phyloP scores from a whole-genome alignment of 2,329 filamentous ascomycete genomes.

The Aspergillus quadricinctus region DNA sequence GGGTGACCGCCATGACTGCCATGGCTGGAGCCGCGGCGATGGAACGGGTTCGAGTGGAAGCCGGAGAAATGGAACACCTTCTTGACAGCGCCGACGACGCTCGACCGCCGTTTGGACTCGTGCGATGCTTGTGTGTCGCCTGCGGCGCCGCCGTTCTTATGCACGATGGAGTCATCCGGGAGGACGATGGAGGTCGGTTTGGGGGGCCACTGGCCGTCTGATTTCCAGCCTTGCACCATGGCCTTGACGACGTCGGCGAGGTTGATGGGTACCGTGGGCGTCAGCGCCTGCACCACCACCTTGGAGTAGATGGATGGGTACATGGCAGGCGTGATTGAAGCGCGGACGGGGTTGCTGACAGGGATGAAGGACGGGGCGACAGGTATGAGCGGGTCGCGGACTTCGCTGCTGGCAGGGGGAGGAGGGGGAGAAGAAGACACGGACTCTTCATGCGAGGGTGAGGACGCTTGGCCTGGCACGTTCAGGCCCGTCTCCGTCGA shows the following conservation, averaged over 20 bases:
- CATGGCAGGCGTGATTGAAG: slow-evolving; percentile 66
- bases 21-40: slow-evolving; percentile 32
- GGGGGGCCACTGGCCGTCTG: slow-evolving; percentile 89
- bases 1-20: slow-evolving; percentile 4
- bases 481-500: slow-evolving; percentile 23
- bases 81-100: slow-evolving; percentile 38
- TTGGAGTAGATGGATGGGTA: slow-evolving; percentile 88
- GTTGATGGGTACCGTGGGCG: slow-evolving; percentile 84
- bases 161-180: slow-evolving; percentile 24
- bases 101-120: slow-evolving; percentile 25
- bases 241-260: slow-evolving; percentile 73
- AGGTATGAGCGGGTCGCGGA: slow-evolving; percentile 63
- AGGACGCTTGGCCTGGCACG: slow-evolving; percentile 34
- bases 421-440: slow-evolving; percentile 26
- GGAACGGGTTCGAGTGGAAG: slow-evolving; percentile 33
- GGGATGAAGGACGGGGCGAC: slow-evolving; percentile 70
- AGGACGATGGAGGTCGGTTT: slow-evolving; percentile 41
- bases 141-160: slow-evolving; percentile 10
- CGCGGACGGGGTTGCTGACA: slow-evolving; percentile 68
- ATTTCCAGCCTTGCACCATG: slow-evolving; percentile 86
- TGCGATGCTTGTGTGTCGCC: slow-evolving; percentile 15
- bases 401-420: slow-evolving; percentile 16
- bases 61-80: slow-evolving; percentile 38
- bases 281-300: slow-evolving; percentile 72
- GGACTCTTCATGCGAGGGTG: slow-evolving; percentile 27